phyloP scores from a whole-genome alignment of 768 basidiomycete genomes.

The Lentinula raphanica region DNA sequence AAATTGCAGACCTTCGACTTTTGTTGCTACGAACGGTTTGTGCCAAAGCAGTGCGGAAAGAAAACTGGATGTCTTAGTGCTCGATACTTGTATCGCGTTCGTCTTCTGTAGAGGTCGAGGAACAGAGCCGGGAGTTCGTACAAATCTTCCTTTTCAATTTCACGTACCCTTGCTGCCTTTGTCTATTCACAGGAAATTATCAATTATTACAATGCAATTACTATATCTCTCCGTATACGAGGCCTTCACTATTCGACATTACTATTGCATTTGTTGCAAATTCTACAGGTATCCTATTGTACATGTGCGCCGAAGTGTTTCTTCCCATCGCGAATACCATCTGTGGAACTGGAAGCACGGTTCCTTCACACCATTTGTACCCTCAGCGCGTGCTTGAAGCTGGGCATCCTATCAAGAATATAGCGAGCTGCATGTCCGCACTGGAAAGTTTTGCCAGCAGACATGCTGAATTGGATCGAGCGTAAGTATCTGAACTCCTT shows the following conservation, averaged over 20 bases:
- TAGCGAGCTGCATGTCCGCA: background rate
- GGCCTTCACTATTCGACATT: no score
- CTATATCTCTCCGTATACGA: no score
- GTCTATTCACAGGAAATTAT: background rate
- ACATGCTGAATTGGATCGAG: conserved; percentile 1
- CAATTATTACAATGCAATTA: background rate
- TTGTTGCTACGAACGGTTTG: conserved; percentile 28
- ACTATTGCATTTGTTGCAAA: no score
- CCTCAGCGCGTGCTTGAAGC: background rate
- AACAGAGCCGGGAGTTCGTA: conserved; percentile 36
- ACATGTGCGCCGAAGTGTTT: no score
- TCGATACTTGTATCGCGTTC: conserved; percentile 26
- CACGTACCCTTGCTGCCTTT: background rate
- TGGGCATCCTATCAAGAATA: background rate
- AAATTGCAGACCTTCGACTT: conserved; percentile 33
- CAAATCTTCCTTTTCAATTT: conserved; percentile 17
- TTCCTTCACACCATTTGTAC: background rate
- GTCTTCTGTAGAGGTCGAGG: conserved; percentile 16
- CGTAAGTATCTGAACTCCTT: conserved; percentile 2
- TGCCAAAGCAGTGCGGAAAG: conserved; percentile 39
- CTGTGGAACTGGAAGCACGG: background rate
- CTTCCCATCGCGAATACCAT: no score
- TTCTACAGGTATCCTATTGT: no score
- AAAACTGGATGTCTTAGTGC: conserved; percentile 31
- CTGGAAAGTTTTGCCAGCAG: background rate